Evolutionary conservation across 768 basidiomycete genomes (phyloP), one percentile per base, ranked within the genome.

Genomic region (Phanerodontia chrysosporium): DNA sequence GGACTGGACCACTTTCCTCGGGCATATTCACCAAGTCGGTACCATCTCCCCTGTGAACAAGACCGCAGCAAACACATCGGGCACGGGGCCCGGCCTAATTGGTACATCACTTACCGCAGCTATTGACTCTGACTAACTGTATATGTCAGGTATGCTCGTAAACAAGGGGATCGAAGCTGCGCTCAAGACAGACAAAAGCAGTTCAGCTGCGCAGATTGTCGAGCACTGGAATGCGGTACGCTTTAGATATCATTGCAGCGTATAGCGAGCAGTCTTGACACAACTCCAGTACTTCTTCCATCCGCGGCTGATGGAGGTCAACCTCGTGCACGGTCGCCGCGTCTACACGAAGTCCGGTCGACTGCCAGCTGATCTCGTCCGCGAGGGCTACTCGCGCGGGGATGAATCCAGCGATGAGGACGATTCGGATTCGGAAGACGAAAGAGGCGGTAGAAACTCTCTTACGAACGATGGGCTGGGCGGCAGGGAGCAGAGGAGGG

Each of bases 151-250:
- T 10, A 49, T 78, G 1, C 18, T 55, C 27, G 10, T 51, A 10
- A 18, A 7, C 46, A 46, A 49, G 51, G 66, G 58, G 2, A 55
- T 67, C 21, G 48, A 66, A 14, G 49, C 27, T 51, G 67, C 7
- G 55, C 70, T 70, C 74, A 74, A 62, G 68, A 69, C 39, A 46
- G 74, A 67, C 72, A 82, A 78, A 63, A 64, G 67, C 0, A 65
- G 63, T 1, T 72, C 76, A 1, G 78, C 77, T 13, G 73, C 72
- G 10, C 71, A 80, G 21, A 55, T 79, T 1, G 66, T 83, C 16
- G 77, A 79, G 53, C 68, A 70, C 55, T 83, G 82, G 82, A 83
- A 83, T 58, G 74, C 79, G 42, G 82, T 82, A 22, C 51, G 76
- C 68, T n/a, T 13, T 9, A 0, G 27, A 21, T 14, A n/a, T n/a